phyloP scores from a whole-genome alignment of 495 filamentous ascomycete species.

The Trichoderma orchidacearum region DNA sequence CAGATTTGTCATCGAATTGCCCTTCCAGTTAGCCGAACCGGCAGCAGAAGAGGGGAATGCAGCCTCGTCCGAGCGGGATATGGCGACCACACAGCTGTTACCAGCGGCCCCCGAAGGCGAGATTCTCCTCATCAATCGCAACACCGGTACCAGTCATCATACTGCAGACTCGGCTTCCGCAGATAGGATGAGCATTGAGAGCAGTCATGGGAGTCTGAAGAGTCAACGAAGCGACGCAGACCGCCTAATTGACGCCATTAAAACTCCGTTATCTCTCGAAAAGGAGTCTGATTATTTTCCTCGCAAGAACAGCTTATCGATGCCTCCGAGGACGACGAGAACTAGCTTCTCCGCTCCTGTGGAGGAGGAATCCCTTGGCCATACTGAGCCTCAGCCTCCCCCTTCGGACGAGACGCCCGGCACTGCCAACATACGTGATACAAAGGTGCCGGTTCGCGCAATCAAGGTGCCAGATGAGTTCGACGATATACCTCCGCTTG shows the following conservation, averaged over 20 bases:
- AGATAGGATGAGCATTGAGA: conserved; percentile 40
- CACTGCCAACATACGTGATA: conserved; percentile 12
- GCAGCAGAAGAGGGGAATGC: conserved; percentile 8
- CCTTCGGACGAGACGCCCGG: neutral
- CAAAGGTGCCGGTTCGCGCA: conserved; percentile 23
- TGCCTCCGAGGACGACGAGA: neutral
- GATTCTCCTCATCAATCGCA: conserved; percentile 41
- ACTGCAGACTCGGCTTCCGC: conserved; percentile 7
- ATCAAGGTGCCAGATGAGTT: conserved; percentile 25
- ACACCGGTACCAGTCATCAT: no score
- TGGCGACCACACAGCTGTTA: conserved; percentile 5
- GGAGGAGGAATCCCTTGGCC: neutral
- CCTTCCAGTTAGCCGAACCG: conserved; percentile 48
- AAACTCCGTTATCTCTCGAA: conserved; percentile 40
- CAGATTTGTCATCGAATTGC: conserved; percentile 60
- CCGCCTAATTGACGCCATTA: conserved; percentile 61
- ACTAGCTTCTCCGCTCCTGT: neutral
- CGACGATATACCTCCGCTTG: conserved; percentile 7
- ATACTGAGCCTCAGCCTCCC: no score
- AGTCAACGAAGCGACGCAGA: conserved; percentile 58
- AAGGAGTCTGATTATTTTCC: conserved; percentile 14
- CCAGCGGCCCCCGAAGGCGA: conserved; percentile 31
- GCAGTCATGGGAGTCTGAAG: conserved; percentile 31
- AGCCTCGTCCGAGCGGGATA: neutral
- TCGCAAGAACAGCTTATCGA: neutral